phyloP scores from a whole-genome alignment of 768 basidiomycete species.

The Phanerodontia chrysosporium region DNA sequence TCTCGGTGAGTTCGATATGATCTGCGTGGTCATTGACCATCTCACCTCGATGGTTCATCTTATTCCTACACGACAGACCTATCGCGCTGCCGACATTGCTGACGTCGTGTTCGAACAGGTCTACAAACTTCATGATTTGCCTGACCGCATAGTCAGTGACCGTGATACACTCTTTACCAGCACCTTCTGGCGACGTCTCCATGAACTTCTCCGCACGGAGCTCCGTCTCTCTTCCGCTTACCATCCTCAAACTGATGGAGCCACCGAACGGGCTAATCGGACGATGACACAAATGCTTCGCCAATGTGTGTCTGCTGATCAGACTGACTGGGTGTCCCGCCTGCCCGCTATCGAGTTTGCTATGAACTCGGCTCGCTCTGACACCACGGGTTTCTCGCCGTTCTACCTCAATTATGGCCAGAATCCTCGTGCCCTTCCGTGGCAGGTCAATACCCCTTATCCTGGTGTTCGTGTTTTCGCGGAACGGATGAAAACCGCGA shows the following conservation, averaged over 20 bases:
- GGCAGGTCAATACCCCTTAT: background rate
- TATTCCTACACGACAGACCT: slow-evolving; percentile 9
- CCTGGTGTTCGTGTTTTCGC: slow-evolving; percentile 26
- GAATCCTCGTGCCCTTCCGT: slow-evolving; percentile 12
- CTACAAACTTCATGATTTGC: slow-evolving; percentile 21
- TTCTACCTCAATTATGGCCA: slow-evolving; percentile 24
- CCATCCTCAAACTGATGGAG: slow-evolving; percentile 31
- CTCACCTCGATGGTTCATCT: slow-evolving; percentile 20
- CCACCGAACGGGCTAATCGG: slow-evolving; percentile 14
- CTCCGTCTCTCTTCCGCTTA: slow-evolving; percentile 26
- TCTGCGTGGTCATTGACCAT: slow-evolving; percentile 22
- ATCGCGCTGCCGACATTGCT: slow-evolving; percentile 16
- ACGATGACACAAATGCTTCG: slow-evolving; percentile 15
- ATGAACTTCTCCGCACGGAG: slow-evolving; percentile 16
- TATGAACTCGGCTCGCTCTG: slow-evolving; percentile 28
- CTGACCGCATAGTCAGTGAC: slow-evolving; percentile 25
- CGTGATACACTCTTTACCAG: slow-evolving; percentile 32
- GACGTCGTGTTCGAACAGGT: slow-evolving; percentile 15
- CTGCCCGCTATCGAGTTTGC: slow-evolving; percentile 36
- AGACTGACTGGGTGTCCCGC: slow-evolving; percentile 27
- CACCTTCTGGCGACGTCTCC: slow-evolving; percentile 28
- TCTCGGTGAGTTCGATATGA: slow-evolving; percentile 23
- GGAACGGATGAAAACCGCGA: slow-evolving; percentile 16
- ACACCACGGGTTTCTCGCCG: slow-evolving; percentile 33
- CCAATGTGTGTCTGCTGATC: slow-evolving; percentile 7